phyloP scores from a whole-genome alignment of 352 stramenopile species.

The Globisporangium yorkense region DNA sequence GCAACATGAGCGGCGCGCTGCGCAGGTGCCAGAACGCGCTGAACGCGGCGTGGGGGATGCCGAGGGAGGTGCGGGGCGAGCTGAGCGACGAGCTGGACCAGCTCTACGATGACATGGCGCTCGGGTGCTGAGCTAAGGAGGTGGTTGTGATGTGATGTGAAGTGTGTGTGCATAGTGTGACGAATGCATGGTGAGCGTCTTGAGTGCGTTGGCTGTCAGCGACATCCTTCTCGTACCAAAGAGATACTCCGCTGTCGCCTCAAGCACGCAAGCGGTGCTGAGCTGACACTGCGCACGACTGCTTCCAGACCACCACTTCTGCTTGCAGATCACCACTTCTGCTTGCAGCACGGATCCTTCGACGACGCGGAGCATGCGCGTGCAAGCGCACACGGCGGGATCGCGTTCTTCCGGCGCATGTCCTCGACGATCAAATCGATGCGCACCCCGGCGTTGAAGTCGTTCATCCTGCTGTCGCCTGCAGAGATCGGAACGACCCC shows the following conservation, averaged over 20 bases:
- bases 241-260: too few species aligned
- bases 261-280: too few species aligned
- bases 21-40: background rate
- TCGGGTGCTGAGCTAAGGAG: background rate
- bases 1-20: background rate
- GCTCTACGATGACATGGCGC: constrained; percentile 1
- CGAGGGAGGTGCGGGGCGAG: background rate
- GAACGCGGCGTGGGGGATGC: background rate
- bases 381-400: constrained; percentile 22
- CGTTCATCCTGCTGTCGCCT: background rate
- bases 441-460: constrained; percentile 29
- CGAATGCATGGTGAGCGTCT: background rate
- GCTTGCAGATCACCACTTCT: constrained; percentile 6
- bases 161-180: background rate
- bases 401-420: constrained; percentile 9
- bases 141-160: background rate
- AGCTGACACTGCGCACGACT: background rate
- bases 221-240: background rate
- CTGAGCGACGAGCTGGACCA: background rate
- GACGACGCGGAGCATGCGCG: background rate
- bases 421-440: constrained; percentile 33
- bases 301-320: background rate
- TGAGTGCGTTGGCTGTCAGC: too few species aligned
- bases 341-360: constrained; percentile 7
- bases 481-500: constrained; percentile 1